A percentile compares a stretch with the other conserved stretches of the same genome.
These are phyloP conservation scores for Cornus kousa DNA, from an alignment of 148 eudicot genomes.

Conservation along the genomic window DNA sequence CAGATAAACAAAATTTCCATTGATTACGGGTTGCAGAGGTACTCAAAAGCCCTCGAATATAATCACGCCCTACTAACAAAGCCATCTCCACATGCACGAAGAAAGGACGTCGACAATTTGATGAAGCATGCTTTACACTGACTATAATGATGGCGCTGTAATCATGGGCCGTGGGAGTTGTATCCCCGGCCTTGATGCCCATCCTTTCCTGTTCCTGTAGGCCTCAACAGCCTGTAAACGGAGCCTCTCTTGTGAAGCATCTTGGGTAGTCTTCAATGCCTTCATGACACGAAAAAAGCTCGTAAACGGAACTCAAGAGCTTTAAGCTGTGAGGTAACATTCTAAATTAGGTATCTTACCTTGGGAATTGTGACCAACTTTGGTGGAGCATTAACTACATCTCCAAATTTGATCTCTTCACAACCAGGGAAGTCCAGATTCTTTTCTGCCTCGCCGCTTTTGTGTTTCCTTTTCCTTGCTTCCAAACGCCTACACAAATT, in stretches of 20 bases:
- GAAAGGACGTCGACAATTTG: background rate
- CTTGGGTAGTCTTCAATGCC: constrained; percentile 49
- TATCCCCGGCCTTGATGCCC: constrained; percentile 70
- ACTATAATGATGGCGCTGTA: constrained; percentile 15
- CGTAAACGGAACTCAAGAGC: background rate
- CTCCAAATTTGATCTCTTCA: constrained; percentile 83
- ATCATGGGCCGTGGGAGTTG: constrained; percentile 46
- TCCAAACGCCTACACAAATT: constrained; percentile 51
- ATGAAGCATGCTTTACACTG: background rate
- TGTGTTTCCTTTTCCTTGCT: constrained; percentile 69
- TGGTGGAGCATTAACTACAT: constrained; percentile 83
- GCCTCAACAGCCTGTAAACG: constrained; percentile 79
- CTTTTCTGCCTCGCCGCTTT: constrained; percentile 42
- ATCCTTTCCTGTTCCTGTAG: constrained; percentile 68
- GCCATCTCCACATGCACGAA: background rate
- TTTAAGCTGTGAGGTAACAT: background rate
- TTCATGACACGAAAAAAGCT: constrained; percentile 20
- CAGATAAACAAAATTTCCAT: background rate
- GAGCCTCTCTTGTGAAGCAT: constrained; percentile 75
- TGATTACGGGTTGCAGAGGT: background rate
- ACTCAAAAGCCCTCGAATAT: background rate
- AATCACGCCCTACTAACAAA: background rate
- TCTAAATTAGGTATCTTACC: constrained; percentile 26
- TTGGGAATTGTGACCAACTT: constrained; percentile 66
- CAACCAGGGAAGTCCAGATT: constrained; percentile 49